Evolutionary conservation across 129 eudicot species (phyloP).

Genomic region (Lactuca sativa): DNA sequence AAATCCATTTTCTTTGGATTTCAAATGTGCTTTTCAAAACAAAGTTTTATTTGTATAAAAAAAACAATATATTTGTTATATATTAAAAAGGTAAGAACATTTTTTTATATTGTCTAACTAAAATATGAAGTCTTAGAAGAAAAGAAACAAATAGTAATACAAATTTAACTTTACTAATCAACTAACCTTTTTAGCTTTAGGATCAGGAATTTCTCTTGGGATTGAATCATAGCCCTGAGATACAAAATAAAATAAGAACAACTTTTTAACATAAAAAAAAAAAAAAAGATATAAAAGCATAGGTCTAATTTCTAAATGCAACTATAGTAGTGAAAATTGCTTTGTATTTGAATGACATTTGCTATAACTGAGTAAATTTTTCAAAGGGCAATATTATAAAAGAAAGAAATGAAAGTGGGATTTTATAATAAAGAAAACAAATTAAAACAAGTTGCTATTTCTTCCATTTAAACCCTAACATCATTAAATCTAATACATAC

Average conservation of each 20-base stretch:
- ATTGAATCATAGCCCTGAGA: slow-evolving; percentile 93
- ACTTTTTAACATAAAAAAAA: slow-evolving; percentile 1
- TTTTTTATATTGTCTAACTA: too few relatives aligned
- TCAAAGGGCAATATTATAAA: too few relatives aligned
- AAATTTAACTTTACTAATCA: background rate
- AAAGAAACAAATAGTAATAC: slow-evolving; percentile 1
- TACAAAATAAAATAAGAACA: slow-evolving; percentile 12
- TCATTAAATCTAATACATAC: slow-evolving; percentile 32
- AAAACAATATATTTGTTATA: too few relatives aligned
- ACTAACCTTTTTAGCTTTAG: slow-evolving; percentile 85
- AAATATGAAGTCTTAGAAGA: background rate
- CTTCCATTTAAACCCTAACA: background rate
- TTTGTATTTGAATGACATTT: background rate
- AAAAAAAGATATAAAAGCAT: slow-evolving; percentile 3
- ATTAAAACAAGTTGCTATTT: background rate
- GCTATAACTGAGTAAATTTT: too few relatives aligned
- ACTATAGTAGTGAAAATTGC: too few relatives aligned
- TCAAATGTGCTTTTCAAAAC: too few relatives aligned
- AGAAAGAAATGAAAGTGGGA: too few relatives aligned
- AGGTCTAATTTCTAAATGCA: background rate
- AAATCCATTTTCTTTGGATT: background rate
- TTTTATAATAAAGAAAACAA: too few relatives aligned
- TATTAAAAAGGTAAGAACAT: too few relatives aligned
- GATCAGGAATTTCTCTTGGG: slow-evolving; percentile 95
- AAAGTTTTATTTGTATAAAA: too few relatives aligned